Conservation (phyloP, 441 rosid genomes). For the Eruca vesicaria region DNA sequence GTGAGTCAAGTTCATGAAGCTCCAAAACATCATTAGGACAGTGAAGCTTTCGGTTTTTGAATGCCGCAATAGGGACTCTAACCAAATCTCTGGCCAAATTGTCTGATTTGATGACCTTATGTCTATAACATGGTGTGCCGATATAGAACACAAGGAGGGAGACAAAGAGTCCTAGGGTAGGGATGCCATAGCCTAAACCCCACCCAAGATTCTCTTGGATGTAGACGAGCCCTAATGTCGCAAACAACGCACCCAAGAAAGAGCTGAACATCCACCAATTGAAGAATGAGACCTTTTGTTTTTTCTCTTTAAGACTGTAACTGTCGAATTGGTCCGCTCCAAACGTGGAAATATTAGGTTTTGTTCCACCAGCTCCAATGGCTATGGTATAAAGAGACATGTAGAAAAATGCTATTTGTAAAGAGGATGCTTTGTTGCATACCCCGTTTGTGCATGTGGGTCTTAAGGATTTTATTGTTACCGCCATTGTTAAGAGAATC, state of each 20-base stretch:
- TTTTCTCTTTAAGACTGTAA: slow-evolving; percentile 51
- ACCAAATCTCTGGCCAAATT: slow-evolving; percentile 57
- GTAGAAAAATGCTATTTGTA: slow-evolving; percentile 69
- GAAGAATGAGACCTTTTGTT: slow-evolving; percentile 77
- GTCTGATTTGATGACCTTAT: too few relatives aligned
- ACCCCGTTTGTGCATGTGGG: slow-evolving; percentile 64
- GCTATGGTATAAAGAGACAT: slow-evolving; percentile 71
- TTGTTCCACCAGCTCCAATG: slow-evolving; percentile 83
- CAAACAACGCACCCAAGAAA: slow-evolving; percentile 69
- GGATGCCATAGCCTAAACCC: slow-evolving; percentile 88
- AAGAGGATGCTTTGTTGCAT: slow-evolving; percentile 66
- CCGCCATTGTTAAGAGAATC: slow-evolving; percentile 80
- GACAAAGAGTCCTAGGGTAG: slow-evolving; percentile 65
- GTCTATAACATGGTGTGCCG: too few relatives aligned
- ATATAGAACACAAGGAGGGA: slow-evolving; percentile 67
- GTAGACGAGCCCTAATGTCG: slow-evolving; percentile 79
- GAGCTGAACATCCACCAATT: slow-evolving; percentile 97
- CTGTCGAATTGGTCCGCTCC: slow-evolving; percentile 96
- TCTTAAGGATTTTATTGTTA: slow-evolving; percentile 58
- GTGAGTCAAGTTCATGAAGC: slow-evolving; percentile 53
- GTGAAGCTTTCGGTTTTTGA: slow-evolving; percentile 50
- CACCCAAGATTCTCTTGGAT: slow-evolving; percentile 85
- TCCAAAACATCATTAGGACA: too few relatives aligned
- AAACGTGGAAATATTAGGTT: slow-evolving; percentile 87
- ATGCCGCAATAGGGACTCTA: slow-evolving; percentile 56